These are phyloP conservation scores for Aspergillus versicolor DNA, from an alignment of 2,329 filamentous ascomycete genomes.

Conservation along the genomic window DNA sequence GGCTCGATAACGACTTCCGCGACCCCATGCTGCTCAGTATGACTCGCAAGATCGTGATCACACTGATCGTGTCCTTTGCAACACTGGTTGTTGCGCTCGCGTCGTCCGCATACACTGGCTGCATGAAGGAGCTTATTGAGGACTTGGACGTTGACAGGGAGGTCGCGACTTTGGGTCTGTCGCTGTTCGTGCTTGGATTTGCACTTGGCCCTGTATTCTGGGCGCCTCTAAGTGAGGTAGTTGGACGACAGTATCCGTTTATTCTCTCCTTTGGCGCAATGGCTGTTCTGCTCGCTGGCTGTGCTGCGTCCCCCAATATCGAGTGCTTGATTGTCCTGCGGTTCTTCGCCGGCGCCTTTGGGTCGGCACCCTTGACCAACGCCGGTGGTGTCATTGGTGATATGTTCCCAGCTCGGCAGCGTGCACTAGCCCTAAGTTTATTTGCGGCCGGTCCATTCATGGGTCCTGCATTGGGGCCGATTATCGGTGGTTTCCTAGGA, in stretches of 20 bases:
- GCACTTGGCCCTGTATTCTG: slow-evolving; percentile 47
- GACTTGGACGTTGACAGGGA: slow-evolving; percentile 38
- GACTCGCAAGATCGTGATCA: slow-evolving; percentile 34
- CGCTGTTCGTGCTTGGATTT: slow-evolving; percentile 48
- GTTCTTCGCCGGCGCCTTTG: slow-evolving; percentile 65
- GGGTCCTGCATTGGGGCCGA: slow-evolving; percentile 62
- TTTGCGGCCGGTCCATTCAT: slow-evolving; percentile 69
- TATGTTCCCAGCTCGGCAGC: slow-evolving; percentile 55
- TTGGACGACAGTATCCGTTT: slow-evolving; percentile 30
- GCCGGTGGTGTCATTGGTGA: slow-evolving; percentile 63
- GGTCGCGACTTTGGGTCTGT: slow-evolving; percentile 44
- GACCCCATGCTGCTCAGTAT: slow-evolving; percentile 35
- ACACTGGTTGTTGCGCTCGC: slow-evolving; percentile 45
- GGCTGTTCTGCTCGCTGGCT: slow-evolving; percentile 32
- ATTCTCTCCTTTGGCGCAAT: slow-evolving; percentile 32
- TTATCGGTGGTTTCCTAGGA: slow-evolving; percentile 66
- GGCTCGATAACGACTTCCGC: slow-evolving; percentile 43
- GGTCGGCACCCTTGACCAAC: slow-evolving; percentile 62
- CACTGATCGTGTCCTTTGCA: slow-evolving; percentile 38
- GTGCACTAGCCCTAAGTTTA: slow-evolving; percentile 61
- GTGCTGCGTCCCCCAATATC: slow-evolving; percentile 58
- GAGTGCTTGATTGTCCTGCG: slow-evolving; percentile 63
- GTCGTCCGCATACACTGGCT: slow-evolving; percentile 45
- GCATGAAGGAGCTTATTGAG: slow-evolving; percentile 33
- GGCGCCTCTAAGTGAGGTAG: slow-evolving; percentile 42